Base-by-base conservation (phyloP, 2,329 filamentous ascomycete species). In the Fusarium sp. region DNA sequence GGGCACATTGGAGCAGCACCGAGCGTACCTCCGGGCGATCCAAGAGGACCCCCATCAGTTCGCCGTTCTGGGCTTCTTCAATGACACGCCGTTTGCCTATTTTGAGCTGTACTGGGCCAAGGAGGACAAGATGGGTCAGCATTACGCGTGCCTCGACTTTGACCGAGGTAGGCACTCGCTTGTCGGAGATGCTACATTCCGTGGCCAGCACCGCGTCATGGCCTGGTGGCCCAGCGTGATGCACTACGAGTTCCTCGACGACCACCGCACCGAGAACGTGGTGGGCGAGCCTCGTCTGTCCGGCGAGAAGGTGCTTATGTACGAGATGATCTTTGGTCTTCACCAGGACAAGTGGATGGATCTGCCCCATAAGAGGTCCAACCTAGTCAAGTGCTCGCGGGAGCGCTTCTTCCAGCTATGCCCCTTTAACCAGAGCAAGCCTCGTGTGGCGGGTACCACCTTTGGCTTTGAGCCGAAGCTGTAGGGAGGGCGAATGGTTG, bases 291-390 rank as follows among this genome's bases (percentile, higher is more conserved):
- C 94, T 40, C 92, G 92, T 78, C 89, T 89, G 64, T 92, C 90
- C 2, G 92, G 92, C 75, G 88, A 86, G 38, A 92, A 90, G 0
- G 91, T 95, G 10, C 84, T 95, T 68, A 90, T 90, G 68, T 95
- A 95, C 80, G 93, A 95, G 77, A 88, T 93, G 67, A 89, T 92
- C 63, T 91, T 94, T 76, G 93, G 93, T 1, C 91, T 95, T 76
- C 89, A 90, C 20, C 86, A 95, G 38, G 90, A 92, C 76, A 93
- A 93, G 82, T 91, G 93, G 73, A 90, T 94, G 73, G 92, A 94
- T 74, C 81, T 94, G 72, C 91, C 91, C 15, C 90, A 94, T 77
- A 94, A 94, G 85, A 87, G 92, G 38, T 91, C 91, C 66, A 91
- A 91, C 3, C 87, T 93, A 54, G 88, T 93, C 79, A 86, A 87